Conservation (phyloP, 345 rosid genomes). For the Geranium brycei region DNA sequence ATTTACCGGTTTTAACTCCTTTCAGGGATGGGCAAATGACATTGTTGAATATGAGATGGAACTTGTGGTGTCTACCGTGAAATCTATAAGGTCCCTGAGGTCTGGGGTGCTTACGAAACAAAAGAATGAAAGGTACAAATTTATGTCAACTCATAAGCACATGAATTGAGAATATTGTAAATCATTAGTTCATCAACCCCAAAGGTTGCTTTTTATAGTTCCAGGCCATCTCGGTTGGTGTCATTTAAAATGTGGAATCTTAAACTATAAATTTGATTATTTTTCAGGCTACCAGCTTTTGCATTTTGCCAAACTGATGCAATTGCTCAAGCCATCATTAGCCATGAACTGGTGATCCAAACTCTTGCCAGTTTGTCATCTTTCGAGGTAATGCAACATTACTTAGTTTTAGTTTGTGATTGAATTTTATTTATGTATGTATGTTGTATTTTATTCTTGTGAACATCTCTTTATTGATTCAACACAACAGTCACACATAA, state of each 20-base stretch:
- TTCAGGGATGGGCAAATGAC: slow-evolving; percentile 60
- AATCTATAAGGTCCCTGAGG: slow-evolving; percentile 56
- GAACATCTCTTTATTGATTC: too few relatives aligned
- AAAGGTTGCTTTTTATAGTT: background rate
- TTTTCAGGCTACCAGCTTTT: slow-evolving; percentile 67
- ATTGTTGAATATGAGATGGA: slow-evolving; percentile 70
- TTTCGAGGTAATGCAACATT: slow-evolving; percentile 35
- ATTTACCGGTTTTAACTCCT: background rate
- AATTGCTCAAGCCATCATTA: slow-evolving; percentile 34
- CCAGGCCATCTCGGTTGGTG: background rate
- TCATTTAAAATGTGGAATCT: background rate
- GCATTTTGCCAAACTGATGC: slow-evolving; percentile 56
- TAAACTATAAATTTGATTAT: background rate
- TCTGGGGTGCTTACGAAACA: slow-evolving; percentile 64
- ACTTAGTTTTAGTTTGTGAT: background rate
- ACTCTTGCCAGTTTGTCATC: slow-evolving; percentile 75
- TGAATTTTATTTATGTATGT: background rate
- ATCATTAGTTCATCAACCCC: background rate
- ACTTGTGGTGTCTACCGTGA: slow-evolving; percentile 50
- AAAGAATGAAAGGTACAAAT: slow-evolving; percentile 56
- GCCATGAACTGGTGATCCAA: slow-evolving; percentile 59
- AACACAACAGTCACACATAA: too few relatives aligned
- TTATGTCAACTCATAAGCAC: background rate
- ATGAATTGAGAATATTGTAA: too few relatives aligned
- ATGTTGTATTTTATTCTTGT: background rate